These are phyloP conservation scores for Backusella mclennaniae DNA, from an alignment of 192 early-diverging fungal species.

Conservation along the genomic window DNA sequence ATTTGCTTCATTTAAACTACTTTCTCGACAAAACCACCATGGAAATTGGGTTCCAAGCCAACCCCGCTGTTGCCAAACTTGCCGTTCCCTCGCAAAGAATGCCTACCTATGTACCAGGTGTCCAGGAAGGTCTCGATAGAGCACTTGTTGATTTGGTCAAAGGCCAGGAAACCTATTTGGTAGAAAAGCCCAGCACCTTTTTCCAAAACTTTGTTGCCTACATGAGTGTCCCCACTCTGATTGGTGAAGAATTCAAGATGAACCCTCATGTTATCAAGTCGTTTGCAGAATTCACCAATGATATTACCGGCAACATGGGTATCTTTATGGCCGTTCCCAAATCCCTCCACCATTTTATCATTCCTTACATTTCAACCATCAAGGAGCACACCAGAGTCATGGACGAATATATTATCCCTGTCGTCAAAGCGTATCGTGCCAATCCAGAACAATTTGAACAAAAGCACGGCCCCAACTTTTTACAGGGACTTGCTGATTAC, in stretches of 20 bases:
- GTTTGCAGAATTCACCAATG: slow-evolving; percentile 26
- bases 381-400: slow-evolving; percentile 14
- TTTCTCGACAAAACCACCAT: slow-evolving; percentile 10
- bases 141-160: neutral
- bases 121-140: slow-evolving; percentile 9
- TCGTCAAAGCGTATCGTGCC: neutral
- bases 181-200: neutral
- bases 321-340: slow-evolving; percentile 19
- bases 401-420: neutral
- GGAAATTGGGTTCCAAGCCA: slow-evolving; percentile 22
- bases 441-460: neutral
- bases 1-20: slow-evolving; percentile 25
- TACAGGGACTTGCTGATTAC: slow-evolving; percentile 22
- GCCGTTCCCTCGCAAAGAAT: slow-evolving; percentile 9
- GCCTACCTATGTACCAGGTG: neutral
- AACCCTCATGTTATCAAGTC: slow-evolving; percentile 22
- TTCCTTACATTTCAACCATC: slow-evolving; percentile 17
- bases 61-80: slow-evolving; percentile 16
- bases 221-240: slow-evolving; percentile 25
- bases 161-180: neutral
- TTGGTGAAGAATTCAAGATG: slow-evolving; percentile 20
- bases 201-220: slow-evolving; percentile 26
- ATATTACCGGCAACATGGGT: slow-evolving; percentile 19
- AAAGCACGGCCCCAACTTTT: neutral
- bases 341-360: slow-evolving; percentile 5